A percentile compares a stretch with the other conserved stretches of the same genome.
Conservation (phyloP, 768 basidiomycete species). For the Atractiella rhizophila region DNA sequence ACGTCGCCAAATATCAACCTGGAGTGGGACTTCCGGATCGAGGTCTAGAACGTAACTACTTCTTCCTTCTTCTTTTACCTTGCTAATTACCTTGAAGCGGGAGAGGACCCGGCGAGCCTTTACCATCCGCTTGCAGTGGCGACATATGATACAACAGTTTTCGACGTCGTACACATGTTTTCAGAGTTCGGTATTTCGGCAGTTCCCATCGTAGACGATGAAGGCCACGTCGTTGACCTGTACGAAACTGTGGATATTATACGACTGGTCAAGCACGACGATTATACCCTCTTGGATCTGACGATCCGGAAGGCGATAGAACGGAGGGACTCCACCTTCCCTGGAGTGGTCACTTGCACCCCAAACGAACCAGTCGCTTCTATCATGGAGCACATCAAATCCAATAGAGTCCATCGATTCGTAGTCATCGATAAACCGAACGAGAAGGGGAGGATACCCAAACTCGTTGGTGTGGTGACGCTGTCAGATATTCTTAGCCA, state of each 20-base stretch:
- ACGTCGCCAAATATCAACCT: constrained; percentile 33
- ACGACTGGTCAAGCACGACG: constrained; percentile 68
- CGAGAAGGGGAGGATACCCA: constrained; percentile 14
- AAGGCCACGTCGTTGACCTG: constrained; percentile 76
- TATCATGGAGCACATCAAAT: constrained; percentile 69
- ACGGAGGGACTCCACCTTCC: constrained; percentile 80
- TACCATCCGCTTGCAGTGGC: constrained; percentile 83
- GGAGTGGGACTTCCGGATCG: not conserved
- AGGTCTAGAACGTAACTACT: not conserved
- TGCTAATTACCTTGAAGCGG: not conserved
- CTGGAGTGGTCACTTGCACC: constrained; percentile 86
- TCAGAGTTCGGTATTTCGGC: constrained; percentile 84
- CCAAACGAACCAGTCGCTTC: constrained; percentile 75
- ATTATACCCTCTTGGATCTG: constrained; percentile 86
- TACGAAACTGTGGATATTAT: constrained; percentile 99
- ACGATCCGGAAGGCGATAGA: constrained; percentile 77
- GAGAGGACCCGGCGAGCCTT: constrained; percentile 28
- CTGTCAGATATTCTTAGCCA: constrained; percentile 21
- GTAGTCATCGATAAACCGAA: constrained; percentile 50
- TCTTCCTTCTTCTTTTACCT: not conserved
- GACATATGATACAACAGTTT: constrained; percentile 68
- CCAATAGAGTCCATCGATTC: constrained; percentile 73
- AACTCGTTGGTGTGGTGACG: constrained; percentile 20
- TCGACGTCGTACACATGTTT: constrained; percentile 97
- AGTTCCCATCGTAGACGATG: constrained; percentile 69